Base-by-base conservation (phyloP, 805 yeast species). In the Torulaspora gathmanii region DNA sequence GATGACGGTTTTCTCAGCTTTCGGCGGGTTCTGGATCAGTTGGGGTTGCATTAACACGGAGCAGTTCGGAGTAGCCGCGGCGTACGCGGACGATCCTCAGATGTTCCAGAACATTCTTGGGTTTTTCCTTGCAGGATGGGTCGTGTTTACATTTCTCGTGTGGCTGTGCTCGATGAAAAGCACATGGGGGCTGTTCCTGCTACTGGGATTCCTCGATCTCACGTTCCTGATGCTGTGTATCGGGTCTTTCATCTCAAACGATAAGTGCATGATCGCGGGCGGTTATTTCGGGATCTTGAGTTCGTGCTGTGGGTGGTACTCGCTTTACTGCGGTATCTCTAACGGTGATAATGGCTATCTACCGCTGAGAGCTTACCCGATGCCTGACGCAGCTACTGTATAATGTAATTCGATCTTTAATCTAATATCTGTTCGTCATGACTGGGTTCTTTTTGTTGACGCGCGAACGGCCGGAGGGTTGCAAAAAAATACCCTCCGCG, bases 11-110 rank as follows among this genome's bases (percentile, higher is more conserved):
- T 59, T 70, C 47, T 66, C 70, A 28, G 61, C 72, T 4, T 70
- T 68, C 53, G 91, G 86, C 47, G 90, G 87, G 3, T 83, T 83
- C 63, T 83, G 91, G 91, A 77, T 81, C 70, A 70, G 82, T 22
- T 83, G 79, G 71, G 89, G 82, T 48, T 84, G 84, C 26, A 75
- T 83, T 27, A 63, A 67, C 46, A 72, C 77, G 38, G 81, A 80
- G 38, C 74, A 76, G 58, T 81, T 80, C 60, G 80, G 80, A 20
- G 75, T 79, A 23, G 65, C 63, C 2, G 67, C 75, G 1, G 75
- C 75, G 5, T 77, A 80, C 51, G 67, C 66, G 28, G 72, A 66
- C 4, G 72, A 72, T 46, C 65, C 70, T 5, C 58, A 64, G 13
- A 79, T 75, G 55, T 60, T 72, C 17, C 61, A 61, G 33, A 75